phyloP scores from a whole-genome alignment of 257 asterid genomes.

The Asclepias syriaca region DNA sequence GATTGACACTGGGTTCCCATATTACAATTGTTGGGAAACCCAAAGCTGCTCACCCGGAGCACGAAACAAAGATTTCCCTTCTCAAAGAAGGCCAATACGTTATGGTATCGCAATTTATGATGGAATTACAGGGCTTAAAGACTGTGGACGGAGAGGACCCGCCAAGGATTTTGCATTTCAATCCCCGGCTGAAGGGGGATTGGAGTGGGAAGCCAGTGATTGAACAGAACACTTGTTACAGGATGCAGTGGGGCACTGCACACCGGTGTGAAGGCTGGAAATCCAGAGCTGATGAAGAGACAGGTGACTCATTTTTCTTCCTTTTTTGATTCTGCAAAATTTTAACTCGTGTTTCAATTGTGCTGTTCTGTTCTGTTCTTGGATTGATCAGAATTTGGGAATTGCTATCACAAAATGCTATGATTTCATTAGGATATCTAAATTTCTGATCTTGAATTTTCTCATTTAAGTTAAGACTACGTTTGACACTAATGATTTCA shows the following conservation, averaged over 20 bases:
- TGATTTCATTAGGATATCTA: no score
- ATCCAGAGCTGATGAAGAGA: constrained; percentile 75
- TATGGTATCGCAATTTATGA: constrained; percentile 70
- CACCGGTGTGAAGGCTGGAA: constrained; percentile 89
- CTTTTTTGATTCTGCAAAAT: no score
- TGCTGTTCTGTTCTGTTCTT: neutral
- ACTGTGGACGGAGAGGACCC: constrained; percentile 95
- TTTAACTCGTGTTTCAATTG: neutral
- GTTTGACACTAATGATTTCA: no score
- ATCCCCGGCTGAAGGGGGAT: constrained; percentile 88
- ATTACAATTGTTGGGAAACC: constrained; percentile 82
- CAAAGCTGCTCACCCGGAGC: constrained; percentile 30
- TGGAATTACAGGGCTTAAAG: constrained; percentile 85
- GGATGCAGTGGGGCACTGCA: constrained; percentile 93
- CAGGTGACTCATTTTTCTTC: constrained; percentile 34
- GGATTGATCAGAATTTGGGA: no score
- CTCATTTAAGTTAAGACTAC: no score
- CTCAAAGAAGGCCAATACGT: constrained; percentile 25
- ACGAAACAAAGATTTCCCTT: constrained; percentile 37
- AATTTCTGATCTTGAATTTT: no score
- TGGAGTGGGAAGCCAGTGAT: constrained; percentile 83
- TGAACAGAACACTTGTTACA: constrained; percentile 83
- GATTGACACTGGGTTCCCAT: constrained; percentile 82
- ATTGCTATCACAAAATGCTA: no score
- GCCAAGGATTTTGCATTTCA: constrained; percentile 83